These are phyloP conservation scores for Dichotomopilus funicola DNA, from an alignment of 2,329 filamentous ascomycete species.

Conservation along the genomic window DNA sequence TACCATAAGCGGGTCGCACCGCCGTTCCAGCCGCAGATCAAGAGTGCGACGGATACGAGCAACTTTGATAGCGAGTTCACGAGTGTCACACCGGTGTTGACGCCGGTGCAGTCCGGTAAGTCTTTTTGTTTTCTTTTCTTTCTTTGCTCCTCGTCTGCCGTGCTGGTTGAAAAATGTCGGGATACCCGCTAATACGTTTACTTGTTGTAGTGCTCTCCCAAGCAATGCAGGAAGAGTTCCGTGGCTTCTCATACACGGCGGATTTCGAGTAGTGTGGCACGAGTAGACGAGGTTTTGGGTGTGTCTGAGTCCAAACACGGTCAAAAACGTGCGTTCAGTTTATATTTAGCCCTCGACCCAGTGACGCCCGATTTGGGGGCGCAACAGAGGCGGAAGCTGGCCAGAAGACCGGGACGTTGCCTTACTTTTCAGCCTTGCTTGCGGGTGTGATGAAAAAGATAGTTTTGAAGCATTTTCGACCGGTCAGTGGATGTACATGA, in stretches of 20 bases:
- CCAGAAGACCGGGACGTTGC: no score
- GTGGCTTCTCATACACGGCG: conserved; percentile 94
- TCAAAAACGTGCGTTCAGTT: no score
- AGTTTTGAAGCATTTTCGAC: no score
- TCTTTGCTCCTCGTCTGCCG: no score
- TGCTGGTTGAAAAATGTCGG: neutral
- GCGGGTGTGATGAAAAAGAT: no score
- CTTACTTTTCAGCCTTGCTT: no score
- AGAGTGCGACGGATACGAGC: conserved; percentile 93
- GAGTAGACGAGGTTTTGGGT: neutral
- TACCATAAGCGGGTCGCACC: conserved; percentile 89
- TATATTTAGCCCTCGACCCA: no score
- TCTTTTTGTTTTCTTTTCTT: conserved; percentile 21
- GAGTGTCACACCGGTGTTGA: conserved; percentile 93
- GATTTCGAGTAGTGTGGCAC: conserved; percentile 62
- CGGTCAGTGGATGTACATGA: no score
- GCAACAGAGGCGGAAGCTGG: no score
- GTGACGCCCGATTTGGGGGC: no score
- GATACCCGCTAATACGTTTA: conserved; percentile 2
- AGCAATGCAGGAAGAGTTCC: conserved; percentile 99
- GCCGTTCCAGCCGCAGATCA: conserved; percentile 85
- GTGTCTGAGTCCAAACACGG: neutral
- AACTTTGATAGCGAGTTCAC: conserved; percentile 99
- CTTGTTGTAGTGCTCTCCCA: conserved; percentile 72
- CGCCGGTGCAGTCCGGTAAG: conserved; percentile 94